Base-by-base conservation (phyloP, 345 rosid genomes). In the Pugionium dolabratum region DNA sequence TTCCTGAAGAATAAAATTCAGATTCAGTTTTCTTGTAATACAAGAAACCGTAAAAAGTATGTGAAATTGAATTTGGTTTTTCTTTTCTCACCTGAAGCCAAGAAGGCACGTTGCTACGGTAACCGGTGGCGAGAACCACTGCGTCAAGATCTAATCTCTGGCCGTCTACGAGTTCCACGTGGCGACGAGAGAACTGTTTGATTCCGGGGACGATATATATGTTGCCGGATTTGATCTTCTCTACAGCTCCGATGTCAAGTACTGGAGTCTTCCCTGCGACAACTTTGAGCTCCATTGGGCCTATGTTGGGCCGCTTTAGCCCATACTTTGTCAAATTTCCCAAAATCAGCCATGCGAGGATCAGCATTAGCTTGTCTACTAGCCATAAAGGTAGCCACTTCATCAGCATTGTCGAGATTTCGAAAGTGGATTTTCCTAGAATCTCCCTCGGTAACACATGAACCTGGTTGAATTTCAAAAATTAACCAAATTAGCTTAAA, bases 321-420 rank as follows among this genome's bases (percentile, higher is more conserved):
- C 97, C 96, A 41, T 67, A 86, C 45, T 76, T 88, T 18, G 72
- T 66, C 5, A 63, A 54, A 46, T 79, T 82, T 4, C 96, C 93
- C 2, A 86, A 70, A 46, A 83, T 37, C 3, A 88, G 9, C 93
- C 90, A 79, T 28, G 97, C 66, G 11, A 82, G 55, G 3, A 80
- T 54, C 60, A 90, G 30, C 60, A 90, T 6, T 5, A 86, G 48
- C 79, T 81, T 86, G 78, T 90, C 97, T 4, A 85, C 95, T 11
- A 86, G 46, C 93, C 96, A 83, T 1, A 88, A 77, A 1, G 97
- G 93, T 3, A 88, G 54, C 97, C 97, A 90, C 49, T 63, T 82
- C 96, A 86, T 80, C 29, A 90, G 32, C 64, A 68, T 37, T 60
- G 81, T 75, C 0, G 87, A 75, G 47, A 84, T 66, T 71, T 84